A percentile compares a stretch with the other conserved stretches of the same genome.
Conservation (phyloP, 2,329 filamentous ascomycete genomes). For the Periconia sp. region DNA sequence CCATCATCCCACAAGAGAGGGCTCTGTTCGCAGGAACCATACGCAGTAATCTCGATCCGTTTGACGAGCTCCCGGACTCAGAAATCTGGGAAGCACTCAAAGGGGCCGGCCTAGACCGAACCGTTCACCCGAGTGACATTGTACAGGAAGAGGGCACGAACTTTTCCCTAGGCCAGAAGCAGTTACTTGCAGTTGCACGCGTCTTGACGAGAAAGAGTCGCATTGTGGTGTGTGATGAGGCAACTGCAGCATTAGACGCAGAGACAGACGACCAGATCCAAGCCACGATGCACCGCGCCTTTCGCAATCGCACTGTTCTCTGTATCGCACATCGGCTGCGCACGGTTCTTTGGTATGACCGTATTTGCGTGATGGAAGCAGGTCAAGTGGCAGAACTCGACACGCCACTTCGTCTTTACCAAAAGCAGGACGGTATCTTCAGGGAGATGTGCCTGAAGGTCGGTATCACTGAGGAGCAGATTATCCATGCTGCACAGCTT, state of each 20-base stretch:
- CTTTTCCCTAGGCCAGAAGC: conserved; percentile 91
- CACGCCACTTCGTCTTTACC: too few relatives aligned
- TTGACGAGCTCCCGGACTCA: conserved; percentile 74
- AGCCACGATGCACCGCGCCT: conserved; percentile 75
- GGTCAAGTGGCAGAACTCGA: too few relatives aligned
- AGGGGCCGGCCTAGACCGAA: conserved; percentile 69
- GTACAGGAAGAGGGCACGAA: conserved; percentile 96
- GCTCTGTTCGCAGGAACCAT: conserved; percentile 82
- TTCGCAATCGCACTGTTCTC: conserved; percentile 83
- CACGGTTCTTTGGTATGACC: conserved; percentile 91
- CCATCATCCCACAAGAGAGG: conserved; percentile 84
- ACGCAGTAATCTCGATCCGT: conserved; percentile 78
- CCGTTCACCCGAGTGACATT: conserved; percentile 68
- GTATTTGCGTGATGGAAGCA: conserved; percentile 99
- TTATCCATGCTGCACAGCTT: too few relatives aligned
- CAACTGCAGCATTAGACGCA: conserved; percentile 90
- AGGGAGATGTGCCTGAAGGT: too few relatives aligned
- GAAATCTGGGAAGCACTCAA: conserved; percentile 77
- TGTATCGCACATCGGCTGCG: conserved; percentile 90
- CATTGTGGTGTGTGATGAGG: conserved; percentile 97
- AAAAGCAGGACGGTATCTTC: too few relatives aligned
- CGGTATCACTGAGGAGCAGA: too few relatives aligned
- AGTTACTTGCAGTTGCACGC: conserved; percentile 90
- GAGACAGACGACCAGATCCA: conserved; percentile 97
- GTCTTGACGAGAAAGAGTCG: conserved; percentile 84